Evolutionary conservation across 2,329 filamentous ascomycete species (phyloP).

Genomic region (Escovopsis sp.): DNA sequence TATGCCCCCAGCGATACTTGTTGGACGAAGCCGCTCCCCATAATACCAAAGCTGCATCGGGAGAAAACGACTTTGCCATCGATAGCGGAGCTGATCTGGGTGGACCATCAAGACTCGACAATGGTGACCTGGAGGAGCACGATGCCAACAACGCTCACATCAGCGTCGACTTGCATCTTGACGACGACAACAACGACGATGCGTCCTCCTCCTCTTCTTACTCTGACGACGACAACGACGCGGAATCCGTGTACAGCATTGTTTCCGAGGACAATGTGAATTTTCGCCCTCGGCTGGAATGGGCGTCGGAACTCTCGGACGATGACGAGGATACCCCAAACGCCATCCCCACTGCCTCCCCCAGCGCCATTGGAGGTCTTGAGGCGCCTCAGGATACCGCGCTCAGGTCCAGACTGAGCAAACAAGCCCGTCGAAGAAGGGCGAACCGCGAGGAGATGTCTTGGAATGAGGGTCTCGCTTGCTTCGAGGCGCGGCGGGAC

Average conservation of each 20-base stretch:
- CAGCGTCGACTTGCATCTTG: too few relatives aligned
- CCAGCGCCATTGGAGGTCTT: conserved; percentile 37
- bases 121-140: neutral
- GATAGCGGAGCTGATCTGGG: conserved; percentile 29
- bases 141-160: too few relatives aligned
- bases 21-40: too few relatives aligned
- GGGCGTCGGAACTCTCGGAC: conserved; percentile 43
- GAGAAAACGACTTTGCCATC: conserved; percentile 21
- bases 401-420: conserved; percentile 28
- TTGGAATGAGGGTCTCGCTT: conserved; percentile 73
- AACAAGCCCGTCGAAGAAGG: conserved; percentile 40
- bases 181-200: too few relatives aligned
- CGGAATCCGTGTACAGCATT: conserved; percentile 39
- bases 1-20: neutral
- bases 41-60: conserved; percentile 10
- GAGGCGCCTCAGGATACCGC: conserved; percentile 30
- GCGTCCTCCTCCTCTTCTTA: neutral
- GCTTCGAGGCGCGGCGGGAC: conserved; percentile 63
- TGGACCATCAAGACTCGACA: neutral
- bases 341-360: conserved; percentile 21
- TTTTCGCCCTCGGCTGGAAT: conserved; percentile 37
- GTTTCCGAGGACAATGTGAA: conserved; percentile 39
- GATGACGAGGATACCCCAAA: conserved; percentile 21
- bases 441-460: conserved; percentile 47
- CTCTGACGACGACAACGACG: conserved; percentile 26